phyloP scores from a whole-genome alignment of 306 rosid species.

The Fragaria ananassa region DNA sequence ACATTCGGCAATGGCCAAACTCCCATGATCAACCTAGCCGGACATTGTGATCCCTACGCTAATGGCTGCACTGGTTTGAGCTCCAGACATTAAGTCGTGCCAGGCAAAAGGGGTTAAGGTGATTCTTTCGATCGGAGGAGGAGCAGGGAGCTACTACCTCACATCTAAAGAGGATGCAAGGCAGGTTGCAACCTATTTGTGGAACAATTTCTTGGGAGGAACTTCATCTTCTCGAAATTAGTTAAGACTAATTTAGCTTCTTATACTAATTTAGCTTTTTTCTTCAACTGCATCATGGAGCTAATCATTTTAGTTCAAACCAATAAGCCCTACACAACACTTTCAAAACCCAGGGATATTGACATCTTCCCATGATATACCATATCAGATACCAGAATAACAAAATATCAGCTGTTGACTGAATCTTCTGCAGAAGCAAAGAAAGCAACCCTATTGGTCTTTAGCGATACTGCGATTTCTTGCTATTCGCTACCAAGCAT shows the following conservation, averaged over 20 bases:
- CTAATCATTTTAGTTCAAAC: neutral
- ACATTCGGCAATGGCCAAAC: conserved; percentile 49
- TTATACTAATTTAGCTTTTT: neutral
- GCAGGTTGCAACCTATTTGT: conserved; percentile 46
- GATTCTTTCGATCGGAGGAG: conserved; percentile 56
- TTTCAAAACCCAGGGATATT: neutral
- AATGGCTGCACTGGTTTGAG: conserved; percentile 39
- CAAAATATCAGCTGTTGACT: neutral
- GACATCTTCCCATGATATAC: neutral
- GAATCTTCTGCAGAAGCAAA: neutral
- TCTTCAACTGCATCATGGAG: neutral
- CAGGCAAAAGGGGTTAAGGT: conserved; percentile 48
- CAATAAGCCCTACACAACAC: neutral
- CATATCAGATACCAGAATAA: neutral
- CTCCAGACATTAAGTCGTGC: conserved; percentile 39
- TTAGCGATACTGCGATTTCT: neutral
- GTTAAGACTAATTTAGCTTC: too few species aligned
- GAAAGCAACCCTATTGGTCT: neutral
- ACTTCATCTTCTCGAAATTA: conserved; percentile 39
- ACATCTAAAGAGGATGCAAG: conserved; percentile 44
- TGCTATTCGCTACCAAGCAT: neutral
- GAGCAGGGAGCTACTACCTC: conserved; percentile 47
- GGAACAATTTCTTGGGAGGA: conserved; percentile 65
- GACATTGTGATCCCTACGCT: conserved; percentile 47
- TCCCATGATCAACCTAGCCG: conserved; percentile 41